Percentiles rank a stretch among this genome's conserved stretches.
These are phyloP conservation scores for Diaporthe sp. DNA, from an alignment of 2,329 filamentous ascomycete species.

Conservation along the genomic window DNA sequence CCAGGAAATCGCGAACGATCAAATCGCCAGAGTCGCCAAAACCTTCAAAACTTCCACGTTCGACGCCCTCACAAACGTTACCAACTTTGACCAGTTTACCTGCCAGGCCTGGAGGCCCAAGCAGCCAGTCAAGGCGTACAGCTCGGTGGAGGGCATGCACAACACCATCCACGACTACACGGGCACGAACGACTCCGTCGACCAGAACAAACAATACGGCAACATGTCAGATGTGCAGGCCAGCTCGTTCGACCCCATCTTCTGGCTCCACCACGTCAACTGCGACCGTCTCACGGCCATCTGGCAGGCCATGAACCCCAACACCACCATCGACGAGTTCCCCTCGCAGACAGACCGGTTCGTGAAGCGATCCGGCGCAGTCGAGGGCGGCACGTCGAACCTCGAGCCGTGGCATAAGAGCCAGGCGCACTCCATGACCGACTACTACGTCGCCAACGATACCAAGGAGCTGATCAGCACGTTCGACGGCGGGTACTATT, in stretches of 20 bases:
- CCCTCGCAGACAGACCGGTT: background rate
- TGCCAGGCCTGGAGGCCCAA: slow-evolving; percentile 19
- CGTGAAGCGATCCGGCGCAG: background rate
- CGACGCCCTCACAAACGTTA: slow-evolving; percentile 5
- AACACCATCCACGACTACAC: slow-evolving; percentile 30
- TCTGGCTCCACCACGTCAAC: slow-evolving; percentile 34
- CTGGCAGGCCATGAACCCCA: slow-evolving; percentile 32
- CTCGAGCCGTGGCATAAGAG: slow-evolving; percentile 32
- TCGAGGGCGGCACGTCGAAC: slow-evolving; percentile 13
- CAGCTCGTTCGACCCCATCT: slow-evolving; percentile 30
- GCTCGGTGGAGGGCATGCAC: slow-evolving; percentile 25
- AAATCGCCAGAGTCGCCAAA: background rate
- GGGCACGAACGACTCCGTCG: background rate
- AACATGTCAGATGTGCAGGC: slow-evolving; percentile 29
- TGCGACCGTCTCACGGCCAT: slow-evolving; percentile 30
- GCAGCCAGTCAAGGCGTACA: slow-evolving; percentile 10
- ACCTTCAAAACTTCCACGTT: slow-evolving; percentile 13
- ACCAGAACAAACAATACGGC: background rate
- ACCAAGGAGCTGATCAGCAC: slow-evolving; percentile 27
- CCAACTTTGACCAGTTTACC: slow-evolving; percentile 31
- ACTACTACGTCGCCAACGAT: slow-evolving; percentile 33
- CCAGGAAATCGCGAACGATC: slow-evolving; percentile 12
- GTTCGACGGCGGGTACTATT: slow-evolving; percentile 10
- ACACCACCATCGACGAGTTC: slow-evolving; percentile 10
- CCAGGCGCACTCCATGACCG: slow-evolving; percentile 17